Base-by-base conservation (phyloP, 2,329 filamentous ascomycete species). In the Aspergillus transmontanensis region DNA sequence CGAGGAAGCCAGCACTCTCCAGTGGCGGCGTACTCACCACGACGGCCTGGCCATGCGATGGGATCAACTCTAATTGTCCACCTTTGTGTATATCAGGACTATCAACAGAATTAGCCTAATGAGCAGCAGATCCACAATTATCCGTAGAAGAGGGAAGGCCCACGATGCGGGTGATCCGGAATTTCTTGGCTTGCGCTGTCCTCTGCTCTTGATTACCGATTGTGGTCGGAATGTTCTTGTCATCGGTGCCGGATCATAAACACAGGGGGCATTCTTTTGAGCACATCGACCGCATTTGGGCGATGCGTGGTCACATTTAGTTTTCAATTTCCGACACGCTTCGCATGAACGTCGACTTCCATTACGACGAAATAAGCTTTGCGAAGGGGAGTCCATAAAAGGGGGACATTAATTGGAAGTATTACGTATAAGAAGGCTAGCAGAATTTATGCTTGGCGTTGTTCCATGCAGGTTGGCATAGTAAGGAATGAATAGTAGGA, bases 261-360 rank as follows among this genome's bases (percentile, higher is more conserved):
- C 11, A 9, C 46, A 50, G 19, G 26, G 9, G 4, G 30, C 39
- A 26, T 21, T 51, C 21, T 41, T 59, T 30, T 23, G 45, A 11
- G 19, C n/a, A 32, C 57, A 59, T n/a, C 57, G 57, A 32, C 57
- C 57, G 21, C 57, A 59, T 32, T 19, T 59, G 14, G 57, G 57
- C 45, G 36, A 51, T 7, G 21, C 45, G 21, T 59, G 57, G 45
- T 59, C 57, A 32, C 57, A 59, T 26, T 50, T 48, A 16, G 45
- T 50, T 26, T 59, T 59, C 30, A 53, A 36, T n/a, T 59, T 59
- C 2, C 57, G 57, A 50, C 57, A 59, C 26, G 57, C n/a, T 48
- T 59, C 57, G 30, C 57, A 59, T 14, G 57, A 48, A 12, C 50
- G 57, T n/a, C n/a, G 32, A 16, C 57, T 32, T 11, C 57, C 57